Evolutionary conservation across 768 basidiomycete species (phyloP).

Genomic region (Harrya chromipes): DNA sequence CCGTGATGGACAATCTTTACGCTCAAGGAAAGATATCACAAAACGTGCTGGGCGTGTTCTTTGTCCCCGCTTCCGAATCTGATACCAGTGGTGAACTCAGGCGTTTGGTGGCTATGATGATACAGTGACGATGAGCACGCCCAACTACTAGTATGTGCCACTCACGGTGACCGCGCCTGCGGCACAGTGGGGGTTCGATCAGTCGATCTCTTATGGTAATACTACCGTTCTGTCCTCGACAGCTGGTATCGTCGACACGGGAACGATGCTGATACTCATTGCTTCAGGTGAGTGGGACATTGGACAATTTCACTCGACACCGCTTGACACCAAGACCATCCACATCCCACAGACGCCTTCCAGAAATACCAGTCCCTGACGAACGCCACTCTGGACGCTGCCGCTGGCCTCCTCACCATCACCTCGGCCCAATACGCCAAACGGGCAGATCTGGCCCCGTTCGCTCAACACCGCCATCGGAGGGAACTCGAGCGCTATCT

Average conservation of each 20-base stretch:
- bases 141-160: slow-evolving; percentile 24
- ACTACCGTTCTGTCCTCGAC: slow-evolving; percentile 19
- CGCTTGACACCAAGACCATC: neutral
- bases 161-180: slow-evolving; percentile 24
- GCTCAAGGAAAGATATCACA: slow-evolving; percentile 26
- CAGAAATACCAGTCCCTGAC: slow-evolving; percentile 19
- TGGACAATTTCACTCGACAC: no score
- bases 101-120: slow-evolving; percentile 28
- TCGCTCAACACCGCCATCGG: slow-evolving; percentile 26
- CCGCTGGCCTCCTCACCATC: slow-evolving; percentile 26
- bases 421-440: slow-evolving; percentile 21
- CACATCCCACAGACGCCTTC: slow-evolving; percentile 23
- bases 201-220: slow-evolving; percentile 27
- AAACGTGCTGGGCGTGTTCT: slow-evolving; percentile 33
- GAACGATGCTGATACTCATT: slow-evolving; percentile 26
- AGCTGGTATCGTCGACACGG: slow-evolving; percentile 35
- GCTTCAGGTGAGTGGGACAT: slow-evolving; percentile 14
- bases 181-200: slow-evolving; percentile 30
- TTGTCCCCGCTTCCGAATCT: slow-evolving; percentile 22
- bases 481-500: slow-evolving; percentile 16
- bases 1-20: slow-evolving; percentile 35
- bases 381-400: slow-evolving; percentile 21
- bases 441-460: slow-evolving; percentile 31
- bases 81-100: slow-evolving; percentile 23
- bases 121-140: slow-evolving; percentile 5